Evolutionary conservation across 257 asterid species (phyloP).

Genomic region (Anisodus tanguticus): DNA sequence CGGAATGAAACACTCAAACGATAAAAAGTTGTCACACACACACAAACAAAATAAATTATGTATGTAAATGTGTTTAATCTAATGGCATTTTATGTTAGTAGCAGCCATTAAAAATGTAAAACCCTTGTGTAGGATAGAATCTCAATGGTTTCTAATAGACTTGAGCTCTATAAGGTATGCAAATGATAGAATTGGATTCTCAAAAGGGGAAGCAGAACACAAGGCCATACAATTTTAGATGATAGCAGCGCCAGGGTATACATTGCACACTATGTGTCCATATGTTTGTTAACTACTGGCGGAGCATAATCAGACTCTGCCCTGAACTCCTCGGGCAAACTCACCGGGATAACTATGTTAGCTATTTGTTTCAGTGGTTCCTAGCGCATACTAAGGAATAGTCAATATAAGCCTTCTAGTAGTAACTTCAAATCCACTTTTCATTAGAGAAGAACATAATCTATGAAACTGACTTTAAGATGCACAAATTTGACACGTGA

Average conservation of each 20-base stretch:
- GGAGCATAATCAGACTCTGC: not conserved
- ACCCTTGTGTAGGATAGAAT: not conserved
- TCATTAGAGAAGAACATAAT: conserved; percentile 10
- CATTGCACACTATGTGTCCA: not conserved
- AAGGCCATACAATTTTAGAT: not conserved
- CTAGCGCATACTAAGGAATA: not conserved
- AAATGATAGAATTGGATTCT: not conserved
- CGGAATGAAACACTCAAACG: not conserved
- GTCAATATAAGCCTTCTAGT: not conserved
- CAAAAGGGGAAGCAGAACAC: not conserved
- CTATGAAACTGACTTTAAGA: not conserved
- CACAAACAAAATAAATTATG: not conserved
- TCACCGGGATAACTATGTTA: not conserved
- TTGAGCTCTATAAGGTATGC: not conserved
- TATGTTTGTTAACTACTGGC: not conserved
- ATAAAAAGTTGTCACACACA: not conserved
- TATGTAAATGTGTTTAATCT: not conserved
- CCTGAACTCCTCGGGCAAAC: not conserved
- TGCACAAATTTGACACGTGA: not conserved
- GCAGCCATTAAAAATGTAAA: not conserved
- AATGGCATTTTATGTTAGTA: not conserved
- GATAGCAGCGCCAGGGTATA: not conserved
- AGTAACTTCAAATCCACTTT: not conserved
- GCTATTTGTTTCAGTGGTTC: not conserved
- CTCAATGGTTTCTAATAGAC: not conserved